These are phyloP conservation scores for Lecanoromycetidae sp. DNA, from an alignment of 2,329 filamentous ascomycete species.

Conservation along the genomic window DNA sequence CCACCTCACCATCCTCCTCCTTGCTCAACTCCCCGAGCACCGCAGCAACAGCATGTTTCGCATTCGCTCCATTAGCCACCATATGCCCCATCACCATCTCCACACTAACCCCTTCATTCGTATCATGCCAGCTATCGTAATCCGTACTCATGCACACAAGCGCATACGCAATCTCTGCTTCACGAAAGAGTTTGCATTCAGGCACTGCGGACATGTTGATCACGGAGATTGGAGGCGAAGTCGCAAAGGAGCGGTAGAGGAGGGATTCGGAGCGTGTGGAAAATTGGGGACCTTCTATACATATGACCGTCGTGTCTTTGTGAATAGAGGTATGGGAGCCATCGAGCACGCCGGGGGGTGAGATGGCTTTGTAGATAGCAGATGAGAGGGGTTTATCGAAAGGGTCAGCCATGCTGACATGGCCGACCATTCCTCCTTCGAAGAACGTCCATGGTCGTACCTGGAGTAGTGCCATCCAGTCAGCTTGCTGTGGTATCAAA, in stretches of 20 bases:
- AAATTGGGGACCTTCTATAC: slow-evolving; percentile 99
- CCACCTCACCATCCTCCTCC: slow-evolving; percentile 53
- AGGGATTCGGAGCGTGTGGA: slow-evolving; percentile 90
- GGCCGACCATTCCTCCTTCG: slow-evolving; percentile 66
- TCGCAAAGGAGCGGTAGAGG: slow-evolving; percentile 73
- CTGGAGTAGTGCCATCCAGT: not conserved
- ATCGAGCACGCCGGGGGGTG: slow-evolving; percentile 49
- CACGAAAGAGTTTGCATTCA: slow-evolving; percentile 88
- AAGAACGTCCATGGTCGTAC: slow-evolving; percentile 92
- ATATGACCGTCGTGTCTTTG: slow-evolving; percentile 71
- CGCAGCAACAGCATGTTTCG: slow-evolving; percentile 68
- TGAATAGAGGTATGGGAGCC: slow-evolving; percentile 79
- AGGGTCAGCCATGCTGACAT: slow-evolving; percentile 90
- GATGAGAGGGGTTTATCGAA: slow-evolving; percentile 70
- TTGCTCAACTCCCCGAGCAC: slow-evolving; percentile 77
- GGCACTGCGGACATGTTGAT: slow-evolving; percentile 98
- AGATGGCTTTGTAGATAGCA: slow-evolving; percentile 66
- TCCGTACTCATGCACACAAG: slow-evolving; percentile 99
- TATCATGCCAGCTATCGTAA: slow-evolving; percentile 94
- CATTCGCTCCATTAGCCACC: slow-evolving; percentile 83
- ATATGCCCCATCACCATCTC: slow-evolving; percentile 97
- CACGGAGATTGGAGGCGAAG: slow-evolving; percentile 60
- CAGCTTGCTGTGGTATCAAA: not conserved
- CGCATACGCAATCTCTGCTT: slow-evolving; percentile 93
- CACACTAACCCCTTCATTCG: slow-evolving; percentile 68